Conservation (phyloP, 2,329 filamentous ascomycete species). For the Claviceps digitariae region DNA sequence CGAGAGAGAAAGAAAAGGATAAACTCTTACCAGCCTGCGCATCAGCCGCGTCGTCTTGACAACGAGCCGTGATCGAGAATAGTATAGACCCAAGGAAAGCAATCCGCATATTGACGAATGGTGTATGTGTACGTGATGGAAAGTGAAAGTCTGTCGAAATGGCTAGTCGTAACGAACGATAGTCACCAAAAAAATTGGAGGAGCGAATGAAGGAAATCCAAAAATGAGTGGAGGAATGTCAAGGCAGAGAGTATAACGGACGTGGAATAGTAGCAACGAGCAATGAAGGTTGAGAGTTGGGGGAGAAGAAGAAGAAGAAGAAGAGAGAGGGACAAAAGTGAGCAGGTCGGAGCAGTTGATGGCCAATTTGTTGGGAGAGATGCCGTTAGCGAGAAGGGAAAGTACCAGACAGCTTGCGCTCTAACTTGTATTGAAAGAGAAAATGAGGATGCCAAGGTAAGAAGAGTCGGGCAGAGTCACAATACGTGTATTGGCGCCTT, state of each 20-base stretch:
- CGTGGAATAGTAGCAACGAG: conserved; percentile 11
- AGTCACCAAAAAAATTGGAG: conserved; percentile 17
- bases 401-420: background rate
- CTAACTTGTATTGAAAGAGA: background rate
- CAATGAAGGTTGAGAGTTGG: conserved; percentile 9
- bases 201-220: conserved; percentile 13
- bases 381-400: conserved; percentile 1
- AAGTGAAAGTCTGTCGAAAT: conserved; percentile 10
- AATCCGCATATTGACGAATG: conserved; percentile 12
- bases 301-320: conserved; percentile 2
- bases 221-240: conserved; percentile 17
- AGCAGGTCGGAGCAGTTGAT: background rate
- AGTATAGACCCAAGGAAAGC: conserved; percentile 5
- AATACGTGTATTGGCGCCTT: background rate
- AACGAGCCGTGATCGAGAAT: conserved; percentile 6
- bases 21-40: background rate
- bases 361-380: background rate
- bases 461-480: background rate
- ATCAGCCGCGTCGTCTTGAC: background rate
- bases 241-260: conserved; percentile 9
- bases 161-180: conserved; percentile 18
- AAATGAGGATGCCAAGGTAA: background rate
- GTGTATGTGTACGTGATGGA: conserved; percentile 3
- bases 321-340: background rate
- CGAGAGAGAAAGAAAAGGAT: background rate